Evolutionary conservation across 1,284 basidiomycete genomes (phyloP).

Genomic region (Boletus semigastroideus): DNA sequence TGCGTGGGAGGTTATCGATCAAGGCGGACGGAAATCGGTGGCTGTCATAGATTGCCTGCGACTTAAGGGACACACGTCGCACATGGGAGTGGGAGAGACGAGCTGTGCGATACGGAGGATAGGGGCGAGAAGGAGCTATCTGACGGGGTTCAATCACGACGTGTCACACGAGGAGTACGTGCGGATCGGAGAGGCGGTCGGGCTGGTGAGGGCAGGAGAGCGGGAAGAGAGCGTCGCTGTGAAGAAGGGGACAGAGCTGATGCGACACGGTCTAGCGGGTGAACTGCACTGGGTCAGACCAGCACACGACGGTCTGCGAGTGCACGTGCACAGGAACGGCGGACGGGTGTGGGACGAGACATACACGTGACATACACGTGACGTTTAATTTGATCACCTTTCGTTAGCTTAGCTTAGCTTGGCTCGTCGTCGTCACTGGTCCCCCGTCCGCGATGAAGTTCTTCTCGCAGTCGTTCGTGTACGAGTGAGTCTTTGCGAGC

Average conservation of each 20-base stretch:
- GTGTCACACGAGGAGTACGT: constrained; percentile 69
- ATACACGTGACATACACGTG: constrained; percentile 35
- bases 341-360: constrained; percentile 49
- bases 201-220: constrained; percentile 29
- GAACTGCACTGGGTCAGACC: constrained; percentile 60
- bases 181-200: constrained; percentile 53
- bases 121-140: constrained; percentile 58
- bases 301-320: constrained; percentile 65
- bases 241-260: constrained; percentile 42
- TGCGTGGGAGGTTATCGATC: constrained; percentile 55
- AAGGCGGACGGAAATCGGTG: constrained; percentile 44
- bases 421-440: too few species aligned
- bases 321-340: constrained; percentile 43
- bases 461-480: constrained; percentile 76
- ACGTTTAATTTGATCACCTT: too few species aligned
- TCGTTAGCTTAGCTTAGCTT: too few species aligned
- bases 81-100: constrained; percentile 66
- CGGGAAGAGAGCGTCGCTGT: constrained; percentile 44
- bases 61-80: constrained; percentile 62
- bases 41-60: constrained; percentile 73
- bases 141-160: constrained; percentile 72
- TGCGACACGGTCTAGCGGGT: constrained; percentile 46
- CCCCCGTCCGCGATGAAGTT: constrained; percentile 73
- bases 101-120: constrained; percentile 54
- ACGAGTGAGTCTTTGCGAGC: constrained; percentile 54